Evolutionary conservation across 2,329 filamentous ascomycete genomes (phyloP).

Genomic region (Fusarium albidum): DNA sequence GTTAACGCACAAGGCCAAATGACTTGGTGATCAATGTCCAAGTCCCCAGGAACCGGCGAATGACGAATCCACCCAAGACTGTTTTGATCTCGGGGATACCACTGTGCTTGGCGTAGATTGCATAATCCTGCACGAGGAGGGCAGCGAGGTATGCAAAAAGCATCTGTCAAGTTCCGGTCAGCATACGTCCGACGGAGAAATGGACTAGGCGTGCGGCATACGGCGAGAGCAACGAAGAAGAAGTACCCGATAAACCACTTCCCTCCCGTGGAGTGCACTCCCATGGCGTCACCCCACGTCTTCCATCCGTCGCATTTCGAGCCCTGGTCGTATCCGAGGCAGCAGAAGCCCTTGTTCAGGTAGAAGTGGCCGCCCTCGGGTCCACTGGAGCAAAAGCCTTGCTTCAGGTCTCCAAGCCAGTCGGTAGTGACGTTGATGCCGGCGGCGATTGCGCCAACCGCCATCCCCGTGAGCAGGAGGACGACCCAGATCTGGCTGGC

Average conservation of each 20-base stretch:
- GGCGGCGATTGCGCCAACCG: conserved; percentile 85
- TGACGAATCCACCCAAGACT: conserved; percentile 91
- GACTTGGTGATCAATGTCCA: conserved; percentile 95
- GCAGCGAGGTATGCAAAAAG: conserved; percentile 81
- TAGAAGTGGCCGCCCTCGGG: conserved; percentile 87
- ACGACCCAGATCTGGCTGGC: conserved; percentile 92
- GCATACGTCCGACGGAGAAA: not conserved
- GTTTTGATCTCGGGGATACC: conserved; percentile 99
- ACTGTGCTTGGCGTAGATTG: conserved; percentile 89
- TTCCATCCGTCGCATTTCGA: conserved; percentile 88
- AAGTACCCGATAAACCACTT: conserved; percentile 87
- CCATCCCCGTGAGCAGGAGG: conserved; percentile 83
- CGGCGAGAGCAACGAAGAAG: conserved; percentile 85
- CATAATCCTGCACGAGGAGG: conserved; percentile 83
- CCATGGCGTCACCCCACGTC: conserved; percentile 80
- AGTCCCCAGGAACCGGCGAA: conserved; percentile 81
- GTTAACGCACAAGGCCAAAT: conserved; percentile 74
- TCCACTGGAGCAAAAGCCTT: conserved; percentile 81
- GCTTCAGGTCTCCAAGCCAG: conserved; percentile 93
- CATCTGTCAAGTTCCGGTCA: conserved; percentile 58
- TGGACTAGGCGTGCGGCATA: conserved; percentile 51
- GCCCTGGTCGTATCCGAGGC: conserved; percentile 86
- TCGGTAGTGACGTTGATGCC: conserved; percentile 89
- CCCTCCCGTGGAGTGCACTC: conserved; percentile 70
- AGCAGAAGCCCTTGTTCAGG: conserved; percentile 90